Evolutionary conservation across 129 eudicot species (phyloP).

Genomic region (Ambrosia artemisiifolia): DNA sequence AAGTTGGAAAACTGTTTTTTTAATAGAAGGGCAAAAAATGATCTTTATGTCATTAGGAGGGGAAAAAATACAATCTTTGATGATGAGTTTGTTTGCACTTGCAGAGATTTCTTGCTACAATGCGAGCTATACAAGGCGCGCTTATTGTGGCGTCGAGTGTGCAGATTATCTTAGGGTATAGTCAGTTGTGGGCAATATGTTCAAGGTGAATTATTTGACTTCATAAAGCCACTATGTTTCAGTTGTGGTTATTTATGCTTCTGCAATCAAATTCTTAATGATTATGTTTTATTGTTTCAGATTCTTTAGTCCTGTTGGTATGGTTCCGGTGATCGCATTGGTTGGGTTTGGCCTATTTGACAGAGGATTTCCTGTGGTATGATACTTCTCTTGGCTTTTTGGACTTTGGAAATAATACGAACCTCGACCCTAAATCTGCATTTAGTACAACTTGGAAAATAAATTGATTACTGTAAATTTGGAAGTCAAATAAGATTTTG

Average conservation of each 20-base stretch:
- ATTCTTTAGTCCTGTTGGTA: constrained; percentile 94
- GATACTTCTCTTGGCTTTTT: constrained; percentile 10
- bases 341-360: constrained; percentile 91
- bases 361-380: constrained; percentile 95
- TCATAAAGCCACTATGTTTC: neutral
- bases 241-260: neutral
- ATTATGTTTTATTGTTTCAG: constrained; percentile 30
- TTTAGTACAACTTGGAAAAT: constrained; percentile 4
- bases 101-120: constrained; percentile 79
- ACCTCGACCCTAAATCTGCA: neutral
- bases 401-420: neutral
- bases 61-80: constrained; percentile 1
- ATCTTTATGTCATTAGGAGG: neutral
- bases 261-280: neutral
- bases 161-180: constrained; percentile 93
- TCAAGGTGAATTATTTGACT: constrained; percentile 58
- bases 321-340: constrained; percentile 93
- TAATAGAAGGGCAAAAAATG: neutral
- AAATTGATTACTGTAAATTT: neutral
- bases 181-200: constrained; percentile 97
- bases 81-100: constrained; percentile 17
- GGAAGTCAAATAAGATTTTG: neutral
- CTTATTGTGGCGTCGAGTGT: constrained; percentile 94
- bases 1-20: neutral
- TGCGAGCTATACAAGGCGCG: constrained; percentile 96